Conservation (phyloP, 1,284 basidiomycete genomes). For the Exobasidium rhododendri region DNA sequence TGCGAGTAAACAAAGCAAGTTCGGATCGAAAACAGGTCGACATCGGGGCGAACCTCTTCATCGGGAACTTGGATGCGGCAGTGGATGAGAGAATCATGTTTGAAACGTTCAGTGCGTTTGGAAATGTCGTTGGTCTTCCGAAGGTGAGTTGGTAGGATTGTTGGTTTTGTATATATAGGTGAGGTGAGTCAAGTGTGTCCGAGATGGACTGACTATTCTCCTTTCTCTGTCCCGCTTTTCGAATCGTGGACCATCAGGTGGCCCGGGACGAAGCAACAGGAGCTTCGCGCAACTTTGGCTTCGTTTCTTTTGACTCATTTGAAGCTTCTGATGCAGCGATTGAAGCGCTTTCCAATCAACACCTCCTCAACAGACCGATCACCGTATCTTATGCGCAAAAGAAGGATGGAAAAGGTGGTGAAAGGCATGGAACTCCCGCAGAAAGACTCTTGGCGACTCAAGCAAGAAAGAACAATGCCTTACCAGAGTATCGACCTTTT, state of each 20-base stretch:
- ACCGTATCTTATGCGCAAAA: conserved; percentile 97
- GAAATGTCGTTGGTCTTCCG: conserved; percentile 85
- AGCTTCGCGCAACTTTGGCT: conserved; percentile 90
- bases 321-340: conserved; percentile 93
- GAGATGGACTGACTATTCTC: background rate
- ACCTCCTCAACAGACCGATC: conserved; percentile 96
- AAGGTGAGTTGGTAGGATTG: conserved; percentile 89
- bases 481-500: conserved; percentile 57
- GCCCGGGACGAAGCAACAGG: conserved; percentile 81
- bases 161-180: conserved; percentile 85
- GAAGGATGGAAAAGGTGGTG: conserved; percentile 95
- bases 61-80: conserved; percentile 88
- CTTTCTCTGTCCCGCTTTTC: background rate
- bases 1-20: conserved; percentile 91
- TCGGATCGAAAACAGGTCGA: conserved; percentile 96
- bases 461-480: conserved; percentile 87
- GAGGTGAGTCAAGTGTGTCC: background rate
- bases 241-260: too few relatives aligned
- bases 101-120: conserved; percentile 93
- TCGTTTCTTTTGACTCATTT: conserved; percentile 94
- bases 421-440: conserved; percentile 90
- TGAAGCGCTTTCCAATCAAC: conserved; percentile 94
- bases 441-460: conserved; percentile 91
- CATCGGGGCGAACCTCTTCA: conserved; percentile 94
- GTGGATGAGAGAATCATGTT: conserved; percentile 89